phyloP scores from a whole-genome alignment of 208 protist species.

The Trypanosoma boissoni region DNA sequence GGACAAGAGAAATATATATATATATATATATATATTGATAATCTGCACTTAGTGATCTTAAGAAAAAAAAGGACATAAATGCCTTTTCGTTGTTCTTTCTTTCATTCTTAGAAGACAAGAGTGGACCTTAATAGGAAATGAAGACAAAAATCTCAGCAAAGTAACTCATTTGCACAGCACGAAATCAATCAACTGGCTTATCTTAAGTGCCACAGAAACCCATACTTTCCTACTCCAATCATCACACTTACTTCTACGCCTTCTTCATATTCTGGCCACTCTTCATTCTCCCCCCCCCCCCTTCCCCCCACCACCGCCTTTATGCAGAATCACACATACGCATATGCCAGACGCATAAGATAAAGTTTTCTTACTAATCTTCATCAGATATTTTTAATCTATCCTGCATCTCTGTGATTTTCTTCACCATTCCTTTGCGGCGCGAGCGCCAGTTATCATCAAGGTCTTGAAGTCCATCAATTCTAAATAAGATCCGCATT shows the following conservation, averaged over 20 bases:
- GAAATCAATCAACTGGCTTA: no score
- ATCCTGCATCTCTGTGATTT: constrained; percentile 63
- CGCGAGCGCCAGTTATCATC: constrained; percentile 54
- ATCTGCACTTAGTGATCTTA: neutral
- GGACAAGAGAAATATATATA: neutral
- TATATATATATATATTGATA: constrained; percentile 5
- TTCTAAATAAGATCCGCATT: constrained; percentile 81
- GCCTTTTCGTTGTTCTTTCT: neutral
- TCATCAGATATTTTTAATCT: constrained; percentile 30
- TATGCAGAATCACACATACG: neutral
- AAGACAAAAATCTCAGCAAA: neutral
- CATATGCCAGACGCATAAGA: neutral
- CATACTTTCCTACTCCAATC: no score
- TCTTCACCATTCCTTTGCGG: constrained; percentile 59
- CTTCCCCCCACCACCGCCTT: no score
- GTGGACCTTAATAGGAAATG: no score
- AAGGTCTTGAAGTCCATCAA: constrained; percentile 60
- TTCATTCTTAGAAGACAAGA: no score
- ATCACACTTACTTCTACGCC: no score
- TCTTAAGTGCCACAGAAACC: no score
- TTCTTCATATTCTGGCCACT: no score
- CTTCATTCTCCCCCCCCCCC: no score
- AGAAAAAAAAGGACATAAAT: neutral
- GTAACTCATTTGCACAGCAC: neutral
- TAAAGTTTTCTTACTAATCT: neutral